Evolutionary conservation across 352 stramenopile species (phyloP).

Genomic region (Pythium phragmitis): DNA sequence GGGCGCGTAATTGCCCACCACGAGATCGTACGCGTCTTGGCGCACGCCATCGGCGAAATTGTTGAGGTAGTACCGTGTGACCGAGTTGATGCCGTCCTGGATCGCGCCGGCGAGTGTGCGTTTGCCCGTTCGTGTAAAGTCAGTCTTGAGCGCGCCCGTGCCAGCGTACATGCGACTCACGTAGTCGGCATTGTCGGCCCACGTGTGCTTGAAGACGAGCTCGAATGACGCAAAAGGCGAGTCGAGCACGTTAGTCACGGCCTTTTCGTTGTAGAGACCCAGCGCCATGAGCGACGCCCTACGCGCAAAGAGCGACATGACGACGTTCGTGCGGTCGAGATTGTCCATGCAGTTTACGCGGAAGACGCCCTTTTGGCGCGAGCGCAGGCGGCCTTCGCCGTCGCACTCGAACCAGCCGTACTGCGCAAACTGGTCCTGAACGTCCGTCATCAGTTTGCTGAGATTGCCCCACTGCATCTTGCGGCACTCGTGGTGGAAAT

Average conservation of each 20-base stretch:
- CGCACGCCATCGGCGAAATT: slow-evolving; percentile 94
- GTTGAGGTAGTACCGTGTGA: slow-evolving; percentile 95
- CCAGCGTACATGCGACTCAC: slow-evolving; percentile 93
- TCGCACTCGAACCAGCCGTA: slow-evolving; percentile 76
- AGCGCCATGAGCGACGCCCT: slow-evolving; percentile 82
- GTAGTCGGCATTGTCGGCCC: slow-evolving; percentile 95
- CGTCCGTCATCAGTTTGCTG: slow-evolving; percentile 79
- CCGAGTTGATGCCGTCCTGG: slow-evolving; percentile 94
- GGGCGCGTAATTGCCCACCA: slow-evolving; percentile 76
- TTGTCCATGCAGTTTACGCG: slow-evolving; percentile 99
- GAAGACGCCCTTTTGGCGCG: slow-evolving; percentile 91
- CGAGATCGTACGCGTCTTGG: slow-evolving; percentile 93
- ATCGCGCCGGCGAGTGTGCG: slow-evolving; percentile 88
- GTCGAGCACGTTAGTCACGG: slow-evolving; percentile 38
- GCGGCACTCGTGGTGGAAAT: slow-evolving; percentile 96
- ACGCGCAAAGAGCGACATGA: slow-evolving; percentile 93
- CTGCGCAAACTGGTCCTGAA: slow-evolving; percentile 64
- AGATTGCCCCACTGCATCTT: slow-evolving; percentile 93
- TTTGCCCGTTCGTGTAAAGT: slow-evolving; percentile 95
- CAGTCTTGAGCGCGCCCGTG: slow-evolving; percentile 93
- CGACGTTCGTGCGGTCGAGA: slow-evolving; percentile 96
- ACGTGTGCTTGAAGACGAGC: slow-evolving; percentile 85
- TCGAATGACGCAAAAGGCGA: slow-evolving; percentile 67
- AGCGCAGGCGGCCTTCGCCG: slow-evolving; percentile 47
- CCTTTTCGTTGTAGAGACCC: slow-evolving; percentile 32